Base-by-base conservation (phyloP, 2,329 filamentous ascomycete genomes). In the Magnaporthiopsis incrustans region DNA sequence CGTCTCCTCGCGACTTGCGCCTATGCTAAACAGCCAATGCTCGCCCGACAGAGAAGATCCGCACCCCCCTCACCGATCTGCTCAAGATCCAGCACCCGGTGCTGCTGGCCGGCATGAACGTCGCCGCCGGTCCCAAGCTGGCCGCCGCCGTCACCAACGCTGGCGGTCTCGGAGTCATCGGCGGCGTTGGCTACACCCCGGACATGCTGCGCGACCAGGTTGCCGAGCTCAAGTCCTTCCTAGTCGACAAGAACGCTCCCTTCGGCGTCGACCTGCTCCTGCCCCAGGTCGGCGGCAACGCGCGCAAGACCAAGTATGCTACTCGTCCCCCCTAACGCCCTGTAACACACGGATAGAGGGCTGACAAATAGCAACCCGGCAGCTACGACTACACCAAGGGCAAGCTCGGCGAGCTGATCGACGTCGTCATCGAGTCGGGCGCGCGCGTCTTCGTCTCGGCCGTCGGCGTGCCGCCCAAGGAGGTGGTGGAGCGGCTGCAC, bases 341-440 rank as follows among this genome's bases (percentile, higher is more conserved):
- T n/a, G n/a, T n/a, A n/a, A n/a, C n/a, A n/a, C n/a, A n/a, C n/a
- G n/a, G n/a, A n/a, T n/a, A n/a, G n/a, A n/a, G n/a, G n/a, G n/a
- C n/a, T n/a, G 44, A 53, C 44, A 22, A 4, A 10, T 11, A n/a
- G 10, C 44, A 53, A 53, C 50, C 12, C 60, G 22, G 7, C 72
- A 97, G 94, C 86, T 97, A 98, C 79, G 95, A 99, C 80, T 99
- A 99, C 83, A 99, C 95, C 74, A 98, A 99, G 84, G 95, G 95
- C 77, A 98, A 98, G 82, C 90, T 99, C 67, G 83, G 91, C 77
- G 90, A 94, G 76, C 87, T 99, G 65, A 78, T 96, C 75, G 89
- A 92, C 75, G 92, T 97, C 73, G 89, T 97, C 79, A 97, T 99
- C 80, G 89, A 96, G 73, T 91, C 89, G 64, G 91, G 91, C 69